Evolutionary conservation across 805 yeast species (phyloP).

Genomic region (Hanseniaspora valbyensis): DNA sequence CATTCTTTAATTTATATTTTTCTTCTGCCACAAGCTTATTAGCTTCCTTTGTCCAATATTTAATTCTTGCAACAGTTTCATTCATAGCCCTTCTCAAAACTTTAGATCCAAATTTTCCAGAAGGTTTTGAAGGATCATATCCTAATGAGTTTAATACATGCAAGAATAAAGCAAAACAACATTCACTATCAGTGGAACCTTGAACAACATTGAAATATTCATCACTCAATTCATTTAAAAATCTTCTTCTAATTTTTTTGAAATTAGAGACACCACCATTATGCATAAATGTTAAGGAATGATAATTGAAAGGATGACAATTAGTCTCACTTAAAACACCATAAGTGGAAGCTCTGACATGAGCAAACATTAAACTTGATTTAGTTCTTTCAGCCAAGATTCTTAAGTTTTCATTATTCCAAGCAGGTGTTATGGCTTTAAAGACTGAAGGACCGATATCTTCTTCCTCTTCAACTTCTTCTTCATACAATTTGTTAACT

Average conservation of each 20-base stretch:
- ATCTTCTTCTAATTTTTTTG: conserved; percentile 54
- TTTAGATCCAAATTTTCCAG: conserved; percentile 42
- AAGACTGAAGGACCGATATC: conserved; percentile 75
- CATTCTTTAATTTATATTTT: conserved; percentile 21
- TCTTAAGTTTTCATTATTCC: conserved; percentile 89
- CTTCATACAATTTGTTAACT: not conserved
- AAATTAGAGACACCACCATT: conserved; percentile 83
- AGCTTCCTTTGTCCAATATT: conserved; percentile 64
- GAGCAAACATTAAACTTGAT: conserved; percentile 78
- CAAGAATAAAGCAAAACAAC: conserved; percentile 79
- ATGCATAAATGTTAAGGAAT: conserved; percentile 90
- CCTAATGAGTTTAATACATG: conserved; percentile 71
- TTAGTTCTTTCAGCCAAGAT: conserved; percentile 80
- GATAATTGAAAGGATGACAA: conserved; percentile 90
- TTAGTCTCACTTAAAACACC: conserved; percentile 91
- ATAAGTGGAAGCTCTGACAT: conserved; percentile 90
- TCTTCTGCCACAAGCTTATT: conserved; percentile 22
- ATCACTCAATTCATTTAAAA: conserved; percentile 65
- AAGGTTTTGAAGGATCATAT: conserved; percentile 45
- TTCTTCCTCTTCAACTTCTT: conserved; percentile 32
- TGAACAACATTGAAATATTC: conserved; percentile 70
- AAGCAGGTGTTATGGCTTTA: conserved; percentile 94
- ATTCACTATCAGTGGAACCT: conserved; percentile 93
- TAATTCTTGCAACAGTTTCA: conserved; percentile 62
- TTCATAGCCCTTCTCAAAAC: conserved; percentile 57